A percentile compares a stretch with the other conserved stretches of the same genome.
phyloP scores from a whole-genome alignment of 2,329 filamentous ascomycete genomes.

The Didymella exigua region DNA sequence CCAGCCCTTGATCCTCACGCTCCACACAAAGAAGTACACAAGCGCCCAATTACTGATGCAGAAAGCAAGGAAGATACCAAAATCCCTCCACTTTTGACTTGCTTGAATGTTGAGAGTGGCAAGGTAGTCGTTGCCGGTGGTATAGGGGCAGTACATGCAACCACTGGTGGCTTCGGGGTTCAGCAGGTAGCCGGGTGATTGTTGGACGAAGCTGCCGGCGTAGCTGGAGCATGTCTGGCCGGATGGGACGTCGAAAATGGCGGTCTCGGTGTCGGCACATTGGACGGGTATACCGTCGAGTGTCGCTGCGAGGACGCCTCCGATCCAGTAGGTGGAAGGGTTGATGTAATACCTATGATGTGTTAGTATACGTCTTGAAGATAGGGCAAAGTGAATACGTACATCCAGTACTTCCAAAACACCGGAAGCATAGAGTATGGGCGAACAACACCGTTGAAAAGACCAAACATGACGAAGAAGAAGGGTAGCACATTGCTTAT shows the following conservation, averaged over 20 bases:
- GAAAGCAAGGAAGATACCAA: conserved; percentile 75
- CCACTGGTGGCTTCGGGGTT: conserved; percentile 62
- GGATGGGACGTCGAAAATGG: conserved; percentile 68
- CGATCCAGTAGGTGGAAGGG: conserved; percentile 73
- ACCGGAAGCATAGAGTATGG: conserved; percentile 68
- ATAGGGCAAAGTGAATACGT: conserved; percentile 66
- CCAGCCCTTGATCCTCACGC: conserved; percentile 72
- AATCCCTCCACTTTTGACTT: conserved; percentile 71
- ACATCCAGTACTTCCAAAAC: conserved; percentile 77
- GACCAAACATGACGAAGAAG: conserved; percentile 77
- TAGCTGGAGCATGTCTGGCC: conserved; percentile 70
- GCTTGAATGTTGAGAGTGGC: conserved; percentile 60
- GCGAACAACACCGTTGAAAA: conserved; percentile 79
- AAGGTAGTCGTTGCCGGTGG: conserved; percentile 70
- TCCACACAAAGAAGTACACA: conserved; percentile 80
- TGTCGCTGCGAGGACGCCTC: conserved; percentile 69
- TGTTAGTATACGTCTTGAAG: conserved; percentile 57
- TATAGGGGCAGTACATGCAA: conserved; percentile 75
- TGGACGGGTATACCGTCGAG: conserved; percentile 57
- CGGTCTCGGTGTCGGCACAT: conserved; percentile 61
- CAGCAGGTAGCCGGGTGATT: conserved; percentile 66
- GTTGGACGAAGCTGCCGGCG: conserved; percentile 63
- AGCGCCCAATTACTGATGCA: conserved; percentile 72
- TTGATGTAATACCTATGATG: conserved; percentile 57
- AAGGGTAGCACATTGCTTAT: conserved; percentile 76